phyloP scores from a whole-genome alignment of 1,139 yeast species.

The Candida sp. region DNA sequence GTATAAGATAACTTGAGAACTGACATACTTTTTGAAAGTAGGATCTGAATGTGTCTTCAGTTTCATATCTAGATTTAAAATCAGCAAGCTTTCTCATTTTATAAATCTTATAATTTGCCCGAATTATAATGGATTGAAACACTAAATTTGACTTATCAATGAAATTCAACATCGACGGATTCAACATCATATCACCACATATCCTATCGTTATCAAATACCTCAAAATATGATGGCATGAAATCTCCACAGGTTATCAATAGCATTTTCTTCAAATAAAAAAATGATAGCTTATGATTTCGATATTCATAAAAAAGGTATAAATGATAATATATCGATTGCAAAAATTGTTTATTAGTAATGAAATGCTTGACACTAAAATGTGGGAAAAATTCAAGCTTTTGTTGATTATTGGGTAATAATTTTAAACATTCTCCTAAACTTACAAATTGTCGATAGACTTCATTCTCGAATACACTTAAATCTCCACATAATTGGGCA shows the following conservation, averaged over 20 bases:
- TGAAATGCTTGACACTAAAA: slow-evolving; percentile 21
- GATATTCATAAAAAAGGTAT: slow-evolving; percentile 35
- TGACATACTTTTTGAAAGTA: slow-evolving; percentile 11
- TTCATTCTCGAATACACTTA: slow-evolving; percentile 18
- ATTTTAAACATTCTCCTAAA: slow-evolving; percentile 18
- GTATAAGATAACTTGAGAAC: slow-evolving; percentile 21
- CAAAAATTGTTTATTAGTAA: slow-evolving; percentile 29
- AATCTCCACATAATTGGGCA: slow-evolving; percentile 17
- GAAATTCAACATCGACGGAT: slow-evolving; percentile 39
- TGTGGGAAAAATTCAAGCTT: slow-evolving; percentile 17
- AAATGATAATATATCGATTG: slow-evolving; percentile 37
- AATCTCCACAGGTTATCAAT: slow-evolving; percentile 24
- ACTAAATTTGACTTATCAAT: slow-evolving; percentile 19
- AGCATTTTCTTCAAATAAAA: slow-evolving; percentile 35
- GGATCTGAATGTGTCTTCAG: background rate
- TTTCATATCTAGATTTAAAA: background rate
- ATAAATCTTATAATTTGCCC: background rate
- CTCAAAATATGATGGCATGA: slow-evolving; percentile 38
- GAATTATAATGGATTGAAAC: background rate
- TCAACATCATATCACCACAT: slow-evolving; percentile 37
- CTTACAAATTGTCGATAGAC: slow-evolving; percentile 17
- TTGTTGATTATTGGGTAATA: slow-evolving; percentile 12
- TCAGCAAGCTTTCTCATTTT: background rate
- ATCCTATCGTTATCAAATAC: slow-evolving; percentile 26
- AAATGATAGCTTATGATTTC: slow-evolving; percentile 21